These are phyloP conservation scores for Auricularia auricula-judae DNA, from an alignment of 768 basidiomycete species.

Conservation along the genomic window DNA sequence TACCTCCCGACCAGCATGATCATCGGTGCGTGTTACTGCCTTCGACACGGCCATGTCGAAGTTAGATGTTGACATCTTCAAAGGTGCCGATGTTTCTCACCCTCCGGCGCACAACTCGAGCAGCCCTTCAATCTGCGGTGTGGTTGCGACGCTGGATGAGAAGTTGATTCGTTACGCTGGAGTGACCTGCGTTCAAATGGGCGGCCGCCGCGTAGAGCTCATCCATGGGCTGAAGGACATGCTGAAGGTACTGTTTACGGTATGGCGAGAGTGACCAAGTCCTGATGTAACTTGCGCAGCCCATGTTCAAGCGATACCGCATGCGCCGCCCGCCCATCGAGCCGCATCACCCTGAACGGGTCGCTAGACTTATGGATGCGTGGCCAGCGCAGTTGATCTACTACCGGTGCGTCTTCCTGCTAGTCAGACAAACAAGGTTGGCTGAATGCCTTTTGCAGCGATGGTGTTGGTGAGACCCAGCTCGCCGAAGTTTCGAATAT, in stretches of 20 bases:
- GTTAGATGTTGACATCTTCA: background rate
- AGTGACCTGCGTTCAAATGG: slow-evolving; percentile 15
- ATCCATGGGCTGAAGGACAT: slow-evolving; percentile 21
- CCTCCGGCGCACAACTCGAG: slow-evolving; percentile 33
- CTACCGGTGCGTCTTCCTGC: background rate
- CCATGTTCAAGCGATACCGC: too few species aligned
- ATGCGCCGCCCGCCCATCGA: too few species aligned
- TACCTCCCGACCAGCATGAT: background rate
- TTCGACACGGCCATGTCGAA: too few species aligned
- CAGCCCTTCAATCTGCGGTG: slow-evolving; percentile 46
- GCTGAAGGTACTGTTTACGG: slow-evolving; percentile 17
- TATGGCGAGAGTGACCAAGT: background rate
- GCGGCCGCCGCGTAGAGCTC: slow-evolving; percentile 18
- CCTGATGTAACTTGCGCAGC: background rate
- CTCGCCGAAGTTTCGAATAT: background rate
- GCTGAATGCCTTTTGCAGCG: background rate
- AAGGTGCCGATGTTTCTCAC: slow-evolving; percentile 41
- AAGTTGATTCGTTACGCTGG: slow-evolving; percentile 33
- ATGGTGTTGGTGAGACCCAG: background rate
- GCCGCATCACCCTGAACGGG: too few species aligned
- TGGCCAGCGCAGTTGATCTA: background rate
- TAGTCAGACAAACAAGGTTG: background rate
- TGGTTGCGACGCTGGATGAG: slow-evolving; percentile 46
- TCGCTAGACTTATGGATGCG: too few species aligned
- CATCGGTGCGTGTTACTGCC: background rate